Evolutionary conservation across 306 rosid genomes (phyloP), one percentile per base, ranked within the genome.

Genomic region (Cucurbita maxima): DNA sequence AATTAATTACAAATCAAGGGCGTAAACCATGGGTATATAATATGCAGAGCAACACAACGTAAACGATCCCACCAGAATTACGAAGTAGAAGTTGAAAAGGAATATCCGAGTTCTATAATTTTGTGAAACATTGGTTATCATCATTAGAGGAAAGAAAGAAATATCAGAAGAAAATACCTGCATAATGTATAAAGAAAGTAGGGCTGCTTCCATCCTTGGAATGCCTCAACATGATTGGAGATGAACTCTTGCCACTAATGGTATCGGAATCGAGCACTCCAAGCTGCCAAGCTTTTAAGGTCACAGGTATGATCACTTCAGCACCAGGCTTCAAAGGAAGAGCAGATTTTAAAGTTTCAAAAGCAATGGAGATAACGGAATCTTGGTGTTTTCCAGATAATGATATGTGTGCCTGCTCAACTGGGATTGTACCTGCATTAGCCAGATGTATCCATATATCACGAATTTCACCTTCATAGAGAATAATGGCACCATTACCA

Each of bases 401-500:
- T 63, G 97, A 95, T 79, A 91, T 85, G 84, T 95, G 96, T 41
- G 86, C 92, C 82, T 89, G 97, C 81, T 91, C 99, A 48, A 88
- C 90, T 47, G 96, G 90, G 81, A 95, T 94, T 12, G 97, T 91
- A 73, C 97, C 97, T 9, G 99, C 99, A 84, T 95, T 95, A 74
- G 97, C 96, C 78, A 95, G 87, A 80, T 88, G 83, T 75, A 91
- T 89, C 91, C 90, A 85, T 73, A 95, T 84, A 77, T 89, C 96
- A 73, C 89, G 91, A 75, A 95, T 91, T 87, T 95, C 97, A 55
- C 99, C 99, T 86, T 95, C 99, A 34, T 84, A 89, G 74, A 95
- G 87, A 82, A 91, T 86, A 75, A 95, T 84, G 76, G 99, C 96
- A 61, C 96, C 99, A 74, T 88, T 96, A 79, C 96, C 97, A 60